Evolutionary conservation across 768 basidiomycete species (phyloP).

Genomic region (Hericium erinaceus): DNA sequence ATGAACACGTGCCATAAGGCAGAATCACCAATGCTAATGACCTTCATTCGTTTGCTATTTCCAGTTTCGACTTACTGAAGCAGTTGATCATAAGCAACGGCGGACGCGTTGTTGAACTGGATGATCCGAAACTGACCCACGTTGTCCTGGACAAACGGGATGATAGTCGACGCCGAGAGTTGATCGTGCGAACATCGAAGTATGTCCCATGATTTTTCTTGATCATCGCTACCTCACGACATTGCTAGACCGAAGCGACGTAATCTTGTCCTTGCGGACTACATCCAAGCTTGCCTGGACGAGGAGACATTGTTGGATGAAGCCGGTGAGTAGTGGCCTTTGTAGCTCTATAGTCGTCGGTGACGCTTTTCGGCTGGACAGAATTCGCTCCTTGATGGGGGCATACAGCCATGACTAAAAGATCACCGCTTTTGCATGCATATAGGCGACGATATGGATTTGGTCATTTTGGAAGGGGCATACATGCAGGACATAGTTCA

Average conservation of each 20-base stretch:
- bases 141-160: conserved; percentile 80
- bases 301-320: conserved; percentile 79
- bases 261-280: conserved; percentile 70
- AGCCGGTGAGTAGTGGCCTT: conserved; percentile 44
- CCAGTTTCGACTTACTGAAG: conserved; percentile 19
- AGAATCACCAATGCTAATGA: no score
- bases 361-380: not conserved
- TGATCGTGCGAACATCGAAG: conserved; percentile 67
- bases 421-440: no score
- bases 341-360: not conserved
- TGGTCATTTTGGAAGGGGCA: no score
- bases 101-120: conserved; percentile 58
- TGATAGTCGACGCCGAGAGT: conserved; percentile 55
- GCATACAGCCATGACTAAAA: no score
- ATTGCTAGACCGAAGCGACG: conserved; percentile 67
- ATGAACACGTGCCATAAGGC: conserved; percentile 11
- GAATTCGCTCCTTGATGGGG: not conserved
- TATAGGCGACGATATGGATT: no score
- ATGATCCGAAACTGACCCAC: conserved; percentile 79
- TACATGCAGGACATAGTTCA: not conserved
- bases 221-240: not conserved
- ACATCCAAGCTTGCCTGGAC: conserved; percentile 70
- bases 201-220: conserved; percentile 24
- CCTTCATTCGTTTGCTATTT: not conserved
- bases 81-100: conserved; percentile 57